Evolutionary conservation across 345 rosid species (phyloP).

Genomic region (Citropsis articulata): DNA sequence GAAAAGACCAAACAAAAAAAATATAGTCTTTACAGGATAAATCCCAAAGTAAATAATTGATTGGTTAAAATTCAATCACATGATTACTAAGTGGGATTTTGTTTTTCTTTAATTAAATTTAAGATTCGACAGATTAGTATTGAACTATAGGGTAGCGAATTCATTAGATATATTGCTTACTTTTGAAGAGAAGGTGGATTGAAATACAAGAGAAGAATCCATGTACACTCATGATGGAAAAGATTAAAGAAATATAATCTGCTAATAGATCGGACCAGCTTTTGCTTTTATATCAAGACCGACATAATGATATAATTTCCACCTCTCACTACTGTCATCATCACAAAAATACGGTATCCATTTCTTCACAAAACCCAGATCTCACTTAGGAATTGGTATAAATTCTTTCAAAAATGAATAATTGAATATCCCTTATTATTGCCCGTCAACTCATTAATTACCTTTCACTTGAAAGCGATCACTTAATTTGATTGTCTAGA

Average conservation of each 20-base stretch:
- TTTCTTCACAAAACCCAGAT: neutral
- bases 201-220: slow-evolving; percentile 27
- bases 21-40: neutral
- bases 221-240: slow-evolving; percentile 21
- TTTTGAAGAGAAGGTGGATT: slow-evolving; percentile 34
- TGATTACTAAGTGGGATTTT: neutral
- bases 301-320: slow-evolving; percentile 18
- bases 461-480: too few species aligned
- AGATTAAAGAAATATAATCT: slow-evolving; percentile 12
- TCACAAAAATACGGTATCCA: neutral
- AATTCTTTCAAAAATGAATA: too few species aligned
- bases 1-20: neutral
- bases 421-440: neutral
- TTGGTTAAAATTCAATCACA: neutral
- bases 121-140: neutral
- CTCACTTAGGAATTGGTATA: neutral
- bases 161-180: slow-evolving; percentile 14
- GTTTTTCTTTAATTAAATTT: neutral
- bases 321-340: slow-evolving; percentile 16
- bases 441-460: neutral
- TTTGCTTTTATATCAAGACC: slow-evolving; percentile 34
- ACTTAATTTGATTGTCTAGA: neutral
- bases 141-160: neutral
- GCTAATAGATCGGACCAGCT: slow-evolving; percentile 19
- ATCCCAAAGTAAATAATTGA: neutral